Conservation (phyloP, 2,329 filamentous ascomycete genomes). For the Pestalotiopsis sp. region DNA sequence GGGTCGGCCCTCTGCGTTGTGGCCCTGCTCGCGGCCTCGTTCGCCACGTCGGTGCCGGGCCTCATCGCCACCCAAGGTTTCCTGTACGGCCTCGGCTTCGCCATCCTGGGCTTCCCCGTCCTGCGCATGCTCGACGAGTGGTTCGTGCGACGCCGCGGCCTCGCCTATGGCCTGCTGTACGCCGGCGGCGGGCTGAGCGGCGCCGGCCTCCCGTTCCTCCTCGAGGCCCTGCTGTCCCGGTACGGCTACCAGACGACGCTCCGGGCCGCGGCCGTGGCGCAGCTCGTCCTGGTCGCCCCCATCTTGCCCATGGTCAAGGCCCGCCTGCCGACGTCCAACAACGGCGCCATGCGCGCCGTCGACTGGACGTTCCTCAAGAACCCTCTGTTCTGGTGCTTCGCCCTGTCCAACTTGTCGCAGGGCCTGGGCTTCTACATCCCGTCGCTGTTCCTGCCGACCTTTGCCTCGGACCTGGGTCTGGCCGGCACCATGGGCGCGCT, state of each 20-base stretch:
- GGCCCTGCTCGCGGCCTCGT: conserved; percentile 53
- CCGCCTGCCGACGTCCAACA: conserved; percentile 48
- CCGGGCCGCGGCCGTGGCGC: conserved; percentile 52
- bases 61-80: conserved; percentile 65
- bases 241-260: conserved; percentile 58
- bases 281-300: conserved; percentile 54
- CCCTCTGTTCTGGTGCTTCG: conserved; percentile 59
- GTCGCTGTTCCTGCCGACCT: background rate
- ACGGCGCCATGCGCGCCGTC: conserved; percentile 36
- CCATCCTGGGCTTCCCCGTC: conserved; percentile 53
- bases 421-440: conserved; percentile 55
- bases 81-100: conserved; percentile 61
- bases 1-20: conserved; percentile 53
- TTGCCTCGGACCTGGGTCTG: background rate
- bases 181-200: conserved; percentile 55
- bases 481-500: conserved; percentile 5
- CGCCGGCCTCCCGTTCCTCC: conserved; percentile 53
- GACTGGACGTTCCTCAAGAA: conserved; percentile 54
- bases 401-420: conserved; percentile 59
- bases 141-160: conserved; percentile 60
- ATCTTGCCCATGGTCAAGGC: conserved; percentile 61
- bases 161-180: conserved; percentile 69
- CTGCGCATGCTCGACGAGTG: conserved; percentile 53
- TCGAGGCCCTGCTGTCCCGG: conserved; percentile 51
- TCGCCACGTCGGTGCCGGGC: conserved; percentile 53